These are phyloP conservation scores for Pseudogymnoascus verrucosus DNA, from an alignment of 2,329 filamentous ascomycete species.

Conservation along the genomic window DNA sequence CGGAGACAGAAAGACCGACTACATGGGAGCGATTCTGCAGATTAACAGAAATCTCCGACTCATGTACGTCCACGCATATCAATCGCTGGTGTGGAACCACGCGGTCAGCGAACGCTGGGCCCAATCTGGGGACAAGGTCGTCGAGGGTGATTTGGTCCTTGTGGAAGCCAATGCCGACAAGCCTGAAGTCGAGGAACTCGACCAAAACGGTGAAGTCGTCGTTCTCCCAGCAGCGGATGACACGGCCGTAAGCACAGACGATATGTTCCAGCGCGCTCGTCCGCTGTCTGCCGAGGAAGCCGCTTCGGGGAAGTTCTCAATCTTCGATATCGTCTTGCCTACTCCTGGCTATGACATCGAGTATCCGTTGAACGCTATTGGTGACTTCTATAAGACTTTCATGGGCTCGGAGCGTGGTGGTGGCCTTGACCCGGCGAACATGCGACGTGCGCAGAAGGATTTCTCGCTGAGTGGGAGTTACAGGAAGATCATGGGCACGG, in stretches of 20 bases:
- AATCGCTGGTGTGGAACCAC: constrained; percentile 90
- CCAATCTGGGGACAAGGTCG: constrained; percentile 61
- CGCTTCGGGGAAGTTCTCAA: constrained; percentile 63
- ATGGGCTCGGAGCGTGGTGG: constrained; percentile 78
- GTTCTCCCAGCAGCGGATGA: constrained; percentile 51
- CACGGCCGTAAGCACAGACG: constrained; percentile 42
- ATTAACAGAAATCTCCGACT: constrained; percentile 76
- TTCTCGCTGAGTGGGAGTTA: constrained; percentile 85
- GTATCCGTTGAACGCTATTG: constrained; percentile 78
- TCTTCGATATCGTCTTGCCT: constrained; percentile 86
- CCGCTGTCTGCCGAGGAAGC: constrained; percentile 71
- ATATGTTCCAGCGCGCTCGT: constrained; percentile 61
- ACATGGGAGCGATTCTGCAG: constrained; percentile 67
- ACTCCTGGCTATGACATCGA: constrained; percentile 85
- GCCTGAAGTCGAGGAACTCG: constrained; percentile 23
- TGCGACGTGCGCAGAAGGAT: constrained; percentile 80
- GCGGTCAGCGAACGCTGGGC: constrained; percentile 75
- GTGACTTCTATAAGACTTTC: constrained; percentile 75
- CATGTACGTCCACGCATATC: constrained; percentile 97
- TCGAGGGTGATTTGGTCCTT: constrained; percentile 67
- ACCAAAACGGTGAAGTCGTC: constrained; percentile 32
- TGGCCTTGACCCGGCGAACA: constrained; percentile 69
- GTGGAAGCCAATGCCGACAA: constrained; percentile 18
- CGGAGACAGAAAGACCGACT: constrained; percentile 49
- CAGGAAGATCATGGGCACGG: constrained; percentile 70